These are phyloP conservation scores for Phenoliferia sp. DNA, from an alignment of 1,284 basidiomycete genomes.

Conservation along the genomic window DNA sequence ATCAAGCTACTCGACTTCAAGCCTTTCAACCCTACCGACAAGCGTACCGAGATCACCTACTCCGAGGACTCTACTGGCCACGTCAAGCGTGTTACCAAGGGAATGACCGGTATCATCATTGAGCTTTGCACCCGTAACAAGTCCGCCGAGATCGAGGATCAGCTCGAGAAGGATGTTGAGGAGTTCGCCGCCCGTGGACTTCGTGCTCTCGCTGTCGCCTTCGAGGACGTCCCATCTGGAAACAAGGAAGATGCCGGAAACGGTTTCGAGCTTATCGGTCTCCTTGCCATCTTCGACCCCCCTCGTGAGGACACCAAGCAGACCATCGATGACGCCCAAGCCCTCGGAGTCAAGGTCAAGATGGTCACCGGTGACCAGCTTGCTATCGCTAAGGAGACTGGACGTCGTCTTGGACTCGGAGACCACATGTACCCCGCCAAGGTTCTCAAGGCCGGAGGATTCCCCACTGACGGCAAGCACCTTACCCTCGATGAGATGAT, in stretches of 20 bases:
- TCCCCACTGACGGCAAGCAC: constrained; percentile 68
- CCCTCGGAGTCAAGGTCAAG: constrained; percentile 96
- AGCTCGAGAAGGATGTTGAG: constrained; percentile 88
- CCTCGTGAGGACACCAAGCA: constrained; percentile 98
- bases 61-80: constrained; percentile 86
- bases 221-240: constrained; percentile 74
- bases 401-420: constrained; percentile 90
- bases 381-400: constrained; percentile 98
- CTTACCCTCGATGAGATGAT: constrained; percentile 79
- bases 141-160: constrained; percentile 82
- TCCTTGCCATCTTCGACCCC: constrained; percentile 96
- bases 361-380: constrained; percentile 99
- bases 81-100: constrained; percentile 97
- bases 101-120: constrained; percentile 70
- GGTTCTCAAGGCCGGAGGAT: constrained; percentile 86
- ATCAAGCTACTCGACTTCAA: constrained; percentile 98
- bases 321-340: constrained; percentile 90
- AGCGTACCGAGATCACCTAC: constrained; percentile 98
- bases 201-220: constrained; percentile 93
- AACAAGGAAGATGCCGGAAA: constrained; percentile 79
- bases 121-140: constrained; percentile 91
- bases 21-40: constrained; percentile 98
- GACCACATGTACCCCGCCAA: constrained; percentile 97
- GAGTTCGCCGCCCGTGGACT: constrained; percentile 95
- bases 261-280: constrained; percentile 94